These are phyloP conservation scores for Termitomyces sp. DNA, from an alignment of 768 basidiomycete genomes.

Conservation along the genomic window DNA sequence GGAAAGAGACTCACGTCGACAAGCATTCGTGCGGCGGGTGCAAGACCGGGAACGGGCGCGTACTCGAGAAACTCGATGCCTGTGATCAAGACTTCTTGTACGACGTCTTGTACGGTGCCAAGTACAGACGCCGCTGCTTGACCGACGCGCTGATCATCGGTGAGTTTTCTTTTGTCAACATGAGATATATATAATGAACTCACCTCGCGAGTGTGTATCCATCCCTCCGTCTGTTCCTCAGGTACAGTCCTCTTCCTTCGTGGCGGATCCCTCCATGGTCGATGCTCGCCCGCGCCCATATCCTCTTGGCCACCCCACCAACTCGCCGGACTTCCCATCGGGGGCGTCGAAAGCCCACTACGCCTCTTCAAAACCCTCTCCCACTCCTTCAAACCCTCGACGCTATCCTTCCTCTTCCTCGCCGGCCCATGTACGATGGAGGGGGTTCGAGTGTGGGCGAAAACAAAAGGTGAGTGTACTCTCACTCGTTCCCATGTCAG, in stretches of 20 bases:
- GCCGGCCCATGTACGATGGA: not conserved
- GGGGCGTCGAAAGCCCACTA: not conserved
- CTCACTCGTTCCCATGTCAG: too few relatives aligned
- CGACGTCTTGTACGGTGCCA: slow-evolving; percentile 34
- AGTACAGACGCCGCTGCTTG: slow-evolving; percentile 36
- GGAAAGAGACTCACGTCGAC: slow-evolving; percentile 51
- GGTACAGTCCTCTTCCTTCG: too few relatives aligned
- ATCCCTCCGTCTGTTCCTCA: too few relatives aligned
- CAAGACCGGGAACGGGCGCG: slow-evolving; percentile 54
- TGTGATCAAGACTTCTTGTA: slow-evolving; percentile 42
- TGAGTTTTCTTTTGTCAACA: not conserved
- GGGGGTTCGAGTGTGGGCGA: too few relatives aligned
- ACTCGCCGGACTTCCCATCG: not conserved
- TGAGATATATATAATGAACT: slow-evolving; percentile 8
- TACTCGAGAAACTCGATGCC: slow-evolving; percentile 42
- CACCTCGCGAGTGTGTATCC: slow-evolving; percentile 33
- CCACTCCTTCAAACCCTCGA: not conserved
- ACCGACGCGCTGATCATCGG: slow-evolving; percentile 25
- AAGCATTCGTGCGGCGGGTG: slow-evolving; percentile 46
- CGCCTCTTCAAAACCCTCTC: not conserved
- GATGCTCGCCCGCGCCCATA: not conserved
- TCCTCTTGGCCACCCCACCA: not conserved
- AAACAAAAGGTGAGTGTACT: too few relatives aligned
- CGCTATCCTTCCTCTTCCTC: not conserved
- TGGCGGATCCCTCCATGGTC: slow-evolving; percentile 27